A percentile compares a stretch with the other conserved stretches of the same genome.
These are phyloP conservation scores for Pholiota microspora DNA, from an alignment of 768 basidiomycete genomes.

Conservation along the genomic window DNA sequence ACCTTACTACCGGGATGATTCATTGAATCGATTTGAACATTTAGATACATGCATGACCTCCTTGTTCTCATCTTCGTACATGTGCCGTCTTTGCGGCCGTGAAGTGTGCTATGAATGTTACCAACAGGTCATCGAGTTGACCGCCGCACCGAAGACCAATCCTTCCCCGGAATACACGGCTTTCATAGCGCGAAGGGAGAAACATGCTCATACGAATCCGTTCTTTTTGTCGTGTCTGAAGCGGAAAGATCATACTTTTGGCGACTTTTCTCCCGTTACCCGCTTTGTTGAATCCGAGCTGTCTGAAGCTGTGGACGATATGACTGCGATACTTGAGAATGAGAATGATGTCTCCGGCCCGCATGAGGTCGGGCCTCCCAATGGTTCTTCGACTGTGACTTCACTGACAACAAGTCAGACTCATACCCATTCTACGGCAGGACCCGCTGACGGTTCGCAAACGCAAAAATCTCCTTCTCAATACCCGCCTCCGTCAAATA, in stretches of 20 bases:
- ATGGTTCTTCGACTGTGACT: not conserved
- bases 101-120: slow-evolving; percentile 89
- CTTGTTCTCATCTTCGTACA: slow-evolving; percentile 86
- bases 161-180: slow-evolving; percentile 46
- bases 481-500: not conserved
- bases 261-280: slow-evolving; percentile 78
- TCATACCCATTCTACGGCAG: not conserved
- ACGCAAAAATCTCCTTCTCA: not conserved
- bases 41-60: slow-evolving; percentile 93
- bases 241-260: slow-evolving; percentile 64
- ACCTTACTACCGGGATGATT: slow-evolving; percentile 21
- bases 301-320: slow-evolving; percentile 59
- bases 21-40: not conserved
- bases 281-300: slow-evolving; percentile 70
- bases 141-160: slow-evolving; percentile 48
- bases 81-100: slow-evolving; percentile 88
- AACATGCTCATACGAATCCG: slow-evolving; percentile 62
- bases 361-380: not conserved
- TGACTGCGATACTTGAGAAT: slow-evolving; percentile 52
- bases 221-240: slow-evolving; percentile 74
- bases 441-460: not conserved
- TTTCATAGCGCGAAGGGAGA: slow-evolving; percentile 53
- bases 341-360: not conserved
- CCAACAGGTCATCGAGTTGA: slow-evolving; percentile 63
- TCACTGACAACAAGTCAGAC: not conserved